These are phyloP conservation scores for Cercospora sp. DNA, from an alignment of 2,329 filamentous ascomycete species.

Conservation along the genomic window DNA sequence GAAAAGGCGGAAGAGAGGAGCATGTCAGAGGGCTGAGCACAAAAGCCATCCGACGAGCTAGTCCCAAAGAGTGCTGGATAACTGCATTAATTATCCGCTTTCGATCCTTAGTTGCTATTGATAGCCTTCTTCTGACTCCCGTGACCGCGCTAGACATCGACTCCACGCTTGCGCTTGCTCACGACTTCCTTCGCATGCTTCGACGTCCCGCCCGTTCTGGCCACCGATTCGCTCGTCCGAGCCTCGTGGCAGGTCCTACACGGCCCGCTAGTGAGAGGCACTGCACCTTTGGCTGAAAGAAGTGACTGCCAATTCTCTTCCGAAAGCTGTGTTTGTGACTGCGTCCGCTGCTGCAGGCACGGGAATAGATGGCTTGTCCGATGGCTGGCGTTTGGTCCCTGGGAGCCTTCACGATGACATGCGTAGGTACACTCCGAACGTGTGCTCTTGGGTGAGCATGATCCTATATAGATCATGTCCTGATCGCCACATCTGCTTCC, in stretches of 20 bases:
- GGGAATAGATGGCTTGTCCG: slow-evolving; percentile 21
- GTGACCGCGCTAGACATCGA: slow-evolving; percentile 5
- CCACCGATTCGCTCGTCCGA: background rate
- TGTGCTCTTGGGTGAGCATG: background rate
- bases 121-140: slow-evolving; percentile 3
- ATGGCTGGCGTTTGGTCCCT: background rate
- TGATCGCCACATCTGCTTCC: background rate
- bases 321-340: slow-evolving; percentile 15
- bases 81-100: slow-evolving; percentile 6
- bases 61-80: background rate
- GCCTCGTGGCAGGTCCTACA: slow-evolving; percentile 9
- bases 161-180: background rate
- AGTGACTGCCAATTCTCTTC: slow-evolving; percentile 7
- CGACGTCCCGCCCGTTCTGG: background rate
- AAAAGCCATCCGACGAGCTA: background rate
- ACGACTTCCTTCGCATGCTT: slow-evolving; percentile 7
- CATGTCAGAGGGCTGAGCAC: slow-evolving; percentile 6
- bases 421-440: background rate
- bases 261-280: slow-evolving; percentile 18
- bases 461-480: slow-evolving; percentile 23
- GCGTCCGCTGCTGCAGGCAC: slow-evolving; percentile 27
- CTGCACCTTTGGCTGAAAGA: slow-evolving; percentile 19
- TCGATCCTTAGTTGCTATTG: slow-evolving; percentile 11
- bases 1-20: slow-evolving; percentile 6
- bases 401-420: slow-evolving; percentile 1